Base-by-base conservation (phyloP, 2,329 filamentous ascomycete species). In the Fusarium sterilihyphosum region DNA sequence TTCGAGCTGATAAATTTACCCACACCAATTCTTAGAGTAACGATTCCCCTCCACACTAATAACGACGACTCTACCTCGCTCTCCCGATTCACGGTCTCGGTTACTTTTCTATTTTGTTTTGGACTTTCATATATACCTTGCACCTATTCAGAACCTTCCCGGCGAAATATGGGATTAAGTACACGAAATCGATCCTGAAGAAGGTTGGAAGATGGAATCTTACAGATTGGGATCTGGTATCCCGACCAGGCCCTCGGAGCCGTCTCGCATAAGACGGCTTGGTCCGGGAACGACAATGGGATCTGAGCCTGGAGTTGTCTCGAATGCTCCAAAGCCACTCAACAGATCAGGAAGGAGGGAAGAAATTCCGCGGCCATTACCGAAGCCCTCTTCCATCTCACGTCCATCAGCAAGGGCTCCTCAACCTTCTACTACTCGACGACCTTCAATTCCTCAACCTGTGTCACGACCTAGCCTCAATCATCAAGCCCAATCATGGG, bases 401-500 rank as follows among this genome's bases (percentile, higher is more conserved):
- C 73, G 78, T 53, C 57, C 70, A 41, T 53, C 73, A 10, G 75
- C 65, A 37, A 77, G 76, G 54, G 71, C 73, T 26, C 72, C 77
- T 46, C 78, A 80, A 50, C 65, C 75, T 41, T 67, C 74, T 47
- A 65, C 74, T 47, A 65, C 65, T 43, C 74, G 76, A 61, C 76
- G 72, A 46, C 74, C 79, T 16, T 78, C 77, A 24, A 70, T 78
- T 41, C 73, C 79, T 54, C 79, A 78, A 47, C 71, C 77, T 9
- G 56, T 67, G 7, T 22, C 56, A 41, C 73, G 79, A 46, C 73
- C 75, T 26, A 43, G 60, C 26, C 75, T 86, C 10, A 82, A 81
- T 41, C 83, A 85, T 40, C 84, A 86, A 76, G 82, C 83, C 16
- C 86, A 84, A 65, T 83, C 85, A 71, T 84, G 83, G 82, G 82